A percentile compares a stretch with the other conserved stretches of the same genome.
Evolutionary conservation across 345 rosid genomes (phyloP).

Genomic region (Geranium rotundifolium): DNA sequence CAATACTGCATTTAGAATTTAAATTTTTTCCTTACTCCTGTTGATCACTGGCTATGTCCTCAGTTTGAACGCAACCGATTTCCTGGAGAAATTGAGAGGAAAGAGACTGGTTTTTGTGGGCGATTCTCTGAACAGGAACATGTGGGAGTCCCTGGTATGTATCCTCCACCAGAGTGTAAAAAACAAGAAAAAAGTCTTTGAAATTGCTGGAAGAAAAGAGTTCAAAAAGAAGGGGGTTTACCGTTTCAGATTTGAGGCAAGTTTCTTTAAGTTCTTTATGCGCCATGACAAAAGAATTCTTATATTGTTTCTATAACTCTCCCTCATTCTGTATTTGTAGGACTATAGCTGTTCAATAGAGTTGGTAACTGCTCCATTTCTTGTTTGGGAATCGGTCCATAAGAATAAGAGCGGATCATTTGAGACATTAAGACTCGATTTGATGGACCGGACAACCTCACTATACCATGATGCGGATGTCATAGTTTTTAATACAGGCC

Average conservation of each 20-base stretch:
- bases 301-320: constrained; percentile 1
- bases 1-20: too few relatives aligned
- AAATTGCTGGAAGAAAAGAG: constrained; percentile 60
- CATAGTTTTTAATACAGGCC: constrained; percentile 80
- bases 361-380: constrained; percentile 70
- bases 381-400: constrained; percentile 67
- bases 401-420: constrained; percentile 34
- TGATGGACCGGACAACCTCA: constrained; percentile 63
- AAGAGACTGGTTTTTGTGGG: constrained; percentile 80
- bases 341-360: constrained; percentile 81
- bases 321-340: constrained; percentile 24
- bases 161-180: constrained; percentile 52
- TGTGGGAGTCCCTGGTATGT: constrained; percentile 95
- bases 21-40: background rate
- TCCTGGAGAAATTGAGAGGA: constrained; percentile 66
- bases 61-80: constrained; percentile 60
- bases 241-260: constrained; percentile 77
- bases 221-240: constrained; percentile 78
- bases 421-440: constrained; percentile 72
- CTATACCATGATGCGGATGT: constrained; percentile 73
- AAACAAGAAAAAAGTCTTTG: constrained; percentile 58
- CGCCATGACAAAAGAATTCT: background rate
- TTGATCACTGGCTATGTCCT: background rate
- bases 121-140: constrained; percentile 76
- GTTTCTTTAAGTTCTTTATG: constrained; percentile 8